Base-by-base conservation (phyloP, 169 alveolate genomes). In the Eimeria brunetti region DNA sequence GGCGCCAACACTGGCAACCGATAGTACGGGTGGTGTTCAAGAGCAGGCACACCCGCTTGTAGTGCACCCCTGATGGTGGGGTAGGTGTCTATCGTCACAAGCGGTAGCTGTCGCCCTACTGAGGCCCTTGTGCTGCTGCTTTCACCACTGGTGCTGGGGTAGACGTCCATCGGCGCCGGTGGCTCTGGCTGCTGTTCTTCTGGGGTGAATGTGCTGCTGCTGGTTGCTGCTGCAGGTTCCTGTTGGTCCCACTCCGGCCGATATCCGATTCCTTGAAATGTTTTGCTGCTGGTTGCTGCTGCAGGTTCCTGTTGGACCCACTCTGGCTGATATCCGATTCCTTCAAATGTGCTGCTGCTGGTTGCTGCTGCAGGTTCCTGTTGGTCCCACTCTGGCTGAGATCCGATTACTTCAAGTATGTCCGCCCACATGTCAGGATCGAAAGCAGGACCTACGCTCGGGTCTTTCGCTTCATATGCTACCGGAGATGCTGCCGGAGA, bases 1-100 rank as follows among this genome's bases (percentile, higher is more conserved):
- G 83, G 53, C 83, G 33, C 83, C 56, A 73, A 56, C 83, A 38
- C 56, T 16, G 83, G 83, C 53, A 73, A 22, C 56, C 83, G 83
- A 51, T 36, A 51, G 36, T 5, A 73, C 8, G 83, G 83, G 36
- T 73, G 83, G 18, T 14, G 12, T 16, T 64, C 30, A 58, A 58
- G 11, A 7, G 1, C 27, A 64, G 3, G 41, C 22, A n/a, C 2
- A 6, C n/a, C 75, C 75, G 7, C 14, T 2, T 3, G 41, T n/a
- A n/a, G 11, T n/a, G 8, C 41, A 41, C 6, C 20, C 16, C 75
- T 64, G 41, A 41, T 27, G 75, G 27, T 27, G 75, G 75, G 75
- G 41, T 4, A 16, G 41, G 41, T 8, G 6, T 0, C 18, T 3
- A 64, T n/a, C 16, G 75, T 36, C 41, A n/a, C 12, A 12, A 27